Evolutionary conservation across 441 rosid genomes (phyloP), one percentile per base, ranked within the genome.

Genomic region (Bocquillonia castaneifolia): DNA sequence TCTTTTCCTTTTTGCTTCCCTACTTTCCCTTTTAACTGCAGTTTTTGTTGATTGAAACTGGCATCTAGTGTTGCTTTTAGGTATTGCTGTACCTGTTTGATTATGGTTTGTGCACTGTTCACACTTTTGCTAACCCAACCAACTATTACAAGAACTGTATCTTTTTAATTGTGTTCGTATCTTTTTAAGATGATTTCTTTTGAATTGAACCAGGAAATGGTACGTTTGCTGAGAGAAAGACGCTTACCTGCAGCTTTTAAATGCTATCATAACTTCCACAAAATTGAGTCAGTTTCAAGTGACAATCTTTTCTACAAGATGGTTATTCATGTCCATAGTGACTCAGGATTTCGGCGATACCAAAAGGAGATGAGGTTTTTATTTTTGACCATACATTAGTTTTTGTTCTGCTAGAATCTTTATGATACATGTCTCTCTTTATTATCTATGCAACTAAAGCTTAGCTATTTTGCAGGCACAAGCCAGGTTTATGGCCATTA

Each of bases 291-390:
- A 50, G 58, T 81, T 36, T 88, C 99, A 25, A 77, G 74, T 71
- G 92, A 88, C 72, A 88, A 83, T 74, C 91, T 91, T 64, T 90
- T 83, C 80, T 91, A 88, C 79, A 91, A 84, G 78, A 75, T 94
- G 96, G 97, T 90, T 69, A 82, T 94, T 74, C 99, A 94, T 84
- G 97, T 94, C 70, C 91, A 66, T 63, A 85, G 89, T 63, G 99
- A 91, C 80, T 90, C 96, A 5, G 86, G 59, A 72, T 94, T 94
- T 77, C 80, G 88, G 78, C 87, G 97, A 67, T 94, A 94, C 77
- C 97, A 90, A 67, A 94, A 88, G 69, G 99, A 94, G 80, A 94
- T 90, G 92, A 91, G 98, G 98, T 94, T 58, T 72, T 77, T 34
- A 70, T 79, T 61, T 39, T 34, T 37, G 23, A 64, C 71, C 23